Evolutionary conservation across 1,284 basidiomycete species (phyloP), one percentile per base, ranked within the genome.

Genomic region (Cryptococcus amylolentus): DNA sequence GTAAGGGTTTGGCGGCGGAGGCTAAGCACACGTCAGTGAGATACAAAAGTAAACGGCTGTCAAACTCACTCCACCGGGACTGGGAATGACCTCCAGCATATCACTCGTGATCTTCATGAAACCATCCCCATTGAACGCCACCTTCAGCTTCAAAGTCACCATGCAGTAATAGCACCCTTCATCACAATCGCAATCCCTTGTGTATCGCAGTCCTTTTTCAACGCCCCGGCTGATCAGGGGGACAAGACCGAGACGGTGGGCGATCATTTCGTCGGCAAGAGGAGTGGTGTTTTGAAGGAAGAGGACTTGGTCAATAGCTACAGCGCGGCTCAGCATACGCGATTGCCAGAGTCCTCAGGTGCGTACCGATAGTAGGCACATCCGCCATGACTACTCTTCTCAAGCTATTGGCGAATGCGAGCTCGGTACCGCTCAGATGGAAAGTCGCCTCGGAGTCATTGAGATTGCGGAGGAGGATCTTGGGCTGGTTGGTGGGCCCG

Each of bases 231-330:
- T 95, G 48, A 89, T 81, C 20, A 99, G 80, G 7, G 96, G 96
- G 23, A 99, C 83, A 84, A 98, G 88, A 23, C 96, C 96, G 26
- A 99, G 81, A 45, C 96, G 85, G 77, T 99, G 96, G 0, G 93
- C 91, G 60, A 99, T 87, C 80, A 96, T 96, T 79, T 99, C 96
- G 78, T 99, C 96, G 1, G 95, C 90, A 37, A 99, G 79, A 4
- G 98, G 94, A 0, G 89, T 88, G 8, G 92, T 95, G 75, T 99
- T 99, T 56, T 84, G 84, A 62, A 88, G 83, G 64, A 98, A 88
- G 74, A 95, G 90, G 3, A 98, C 95, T 79, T 95, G 87, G 80
- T 98, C 96, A 67, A 99, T 98, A 27, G 94, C 95, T 54, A 49
- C 5, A 42, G 51, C 54, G 46, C 44, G 52, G 63, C 47, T 49